Evolutionary conservation across 805 yeast genomes (phyloP).

Genomic region (Candida loeiensis): DNA sequence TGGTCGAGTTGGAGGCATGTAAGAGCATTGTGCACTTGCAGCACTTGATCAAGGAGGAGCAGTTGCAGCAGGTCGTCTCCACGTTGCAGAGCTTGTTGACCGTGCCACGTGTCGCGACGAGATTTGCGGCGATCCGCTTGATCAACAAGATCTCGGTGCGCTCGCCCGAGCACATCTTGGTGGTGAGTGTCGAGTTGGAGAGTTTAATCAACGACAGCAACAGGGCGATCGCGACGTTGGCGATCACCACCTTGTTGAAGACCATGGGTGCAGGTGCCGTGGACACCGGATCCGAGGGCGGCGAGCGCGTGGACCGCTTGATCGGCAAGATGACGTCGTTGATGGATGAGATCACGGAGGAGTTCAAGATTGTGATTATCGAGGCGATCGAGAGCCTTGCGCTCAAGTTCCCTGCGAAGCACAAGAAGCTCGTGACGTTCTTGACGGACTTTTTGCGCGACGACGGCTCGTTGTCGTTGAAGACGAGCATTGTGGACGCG

Average conservation of each 20-base stretch:
- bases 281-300: conserved; percentile 31
- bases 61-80: conserved; percentile 65
- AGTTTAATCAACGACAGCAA: conserved; percentile 80
- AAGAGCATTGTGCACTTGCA: conserved; percentile 60
- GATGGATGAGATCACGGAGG: conserved; percentile 93
- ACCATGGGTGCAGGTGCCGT: conserved; percentile 75
- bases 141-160: conserved; percentile 80
- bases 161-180: conserved; percentile 73
- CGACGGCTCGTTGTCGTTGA: conserved; percentile 85
- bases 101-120: conserved; percentile 86
- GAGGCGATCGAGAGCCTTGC: conserved; percentile 93
- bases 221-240: conserved; percentile 92
- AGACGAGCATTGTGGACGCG: conserved; percentile 87
- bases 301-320: conserved; percentile 76
- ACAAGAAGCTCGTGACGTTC: conserved; percentile 75
- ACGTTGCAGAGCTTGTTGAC: conserved; percentile 72
- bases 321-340: conserved; percentile 82
- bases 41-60: conserved; percentile 56
- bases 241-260: conserved; percentile 91
- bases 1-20: conserved; percentile 90
- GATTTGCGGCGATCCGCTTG: conserved; percentile 91
- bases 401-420: conserved; percentile 87
- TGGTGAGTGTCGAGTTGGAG: conserved; percentile 84
- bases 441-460: conserved; percentile 81
- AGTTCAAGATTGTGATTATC: conserved; percentile 88